Base-by-base conservation (phyloP, 768 basidiomycete species). In the Pleurotus tuber-regium region DNA sequence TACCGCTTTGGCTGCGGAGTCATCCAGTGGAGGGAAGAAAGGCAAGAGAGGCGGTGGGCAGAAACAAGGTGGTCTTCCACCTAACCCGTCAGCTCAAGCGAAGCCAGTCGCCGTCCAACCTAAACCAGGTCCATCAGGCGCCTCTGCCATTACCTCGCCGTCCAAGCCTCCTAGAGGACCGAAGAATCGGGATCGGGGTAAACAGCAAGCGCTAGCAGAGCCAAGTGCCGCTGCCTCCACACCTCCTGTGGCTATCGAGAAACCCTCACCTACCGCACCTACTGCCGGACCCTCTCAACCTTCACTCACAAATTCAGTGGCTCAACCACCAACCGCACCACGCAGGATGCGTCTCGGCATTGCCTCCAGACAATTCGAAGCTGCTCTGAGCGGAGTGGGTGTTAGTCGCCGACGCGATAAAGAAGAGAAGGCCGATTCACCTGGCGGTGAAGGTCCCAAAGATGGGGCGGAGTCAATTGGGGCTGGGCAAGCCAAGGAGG, bases 331-430 rank as follows among this genome's bases (percentile, higher is more conserved):
- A n/a, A 25, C 57, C 11, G 60, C 62, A 10, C 48, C 72, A 2
- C 75, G 79, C 19, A 74, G 81, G 26, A 56, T 64, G 4, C 78
- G 86, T 8, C 66, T 89, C 26, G 85, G 86, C 0, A 61, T 86
- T 6, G 83, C 75, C 0, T 82, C 80, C 2, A 74, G 87, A 10
- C 84, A 88, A 11, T 84, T 90, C 47, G 86, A 88, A 57, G 86
- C 82, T 5, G 88, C 88, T 6, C 65, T 90, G 24, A 87, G 66
- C 51, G 82, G 84, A 0, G 80, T 82, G 0, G 83, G 82, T 4
- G 80, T 82, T 3, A 64, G 73, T n/a, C n/a, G 66, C 67, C 21
- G 57, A 52, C 28, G 59, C 60, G 10, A 41, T 12, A 58, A 64
- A 52, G 54, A 43, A 28, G 55, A 55, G 8, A 28, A 39, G 21